Evolutionary conservation across 169 alveolate species (phyloP).

Genomic region (Plasmodium gallinaceum): DNA sequence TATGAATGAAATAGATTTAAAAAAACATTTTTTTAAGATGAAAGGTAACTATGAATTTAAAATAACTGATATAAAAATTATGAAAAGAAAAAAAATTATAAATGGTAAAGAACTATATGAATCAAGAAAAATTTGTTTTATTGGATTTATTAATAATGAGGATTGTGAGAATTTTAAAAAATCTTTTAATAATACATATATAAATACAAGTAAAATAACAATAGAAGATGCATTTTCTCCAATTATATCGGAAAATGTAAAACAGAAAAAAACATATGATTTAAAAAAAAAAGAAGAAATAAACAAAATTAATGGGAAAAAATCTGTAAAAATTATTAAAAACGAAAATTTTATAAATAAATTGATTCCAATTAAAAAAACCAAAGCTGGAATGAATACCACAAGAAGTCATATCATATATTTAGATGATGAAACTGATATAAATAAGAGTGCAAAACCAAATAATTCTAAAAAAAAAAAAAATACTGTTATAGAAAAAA

Average conservation of each 20-base stretch:
- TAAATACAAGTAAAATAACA: constrained; percentile 89
- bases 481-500: not conserved
- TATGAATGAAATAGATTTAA: constrained; percentile 82
- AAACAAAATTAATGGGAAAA: constrained; percentile 8
- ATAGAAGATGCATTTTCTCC: constrained; percentile 92
- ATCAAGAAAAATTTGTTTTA: constrained; percentile 91
- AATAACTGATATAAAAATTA: constrained; percentile 88
- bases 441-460: not conserved
- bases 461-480: not conserved
- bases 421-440: constrained; percentile 24
- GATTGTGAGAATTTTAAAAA: constrained; percentile 89
- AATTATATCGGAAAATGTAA: not conserved
- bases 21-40: constrained; percentile 82
- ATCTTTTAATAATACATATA: constrained; percentile 89
- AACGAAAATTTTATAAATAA: constrained; percentile 31
- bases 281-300: not conserved
- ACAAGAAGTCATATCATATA: constrained; percentile 60
- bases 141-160: constrained; percentile 88
- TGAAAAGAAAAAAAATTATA: constrained; percentile 77
- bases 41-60: constrained; percentile 78
- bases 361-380: constrained; percentile 53
- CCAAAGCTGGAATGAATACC: constrained; percentile 74
- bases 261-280: not conserved
- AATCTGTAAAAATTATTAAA: constrained; percentile 34
- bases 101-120: constrained; percentile 66